A percentile compares a stretch with the other conserved stretches of the same genome.
Conservation (phyloP, 2,329 filamentous ascomycete species). For the Coniella vitis region DNA sequence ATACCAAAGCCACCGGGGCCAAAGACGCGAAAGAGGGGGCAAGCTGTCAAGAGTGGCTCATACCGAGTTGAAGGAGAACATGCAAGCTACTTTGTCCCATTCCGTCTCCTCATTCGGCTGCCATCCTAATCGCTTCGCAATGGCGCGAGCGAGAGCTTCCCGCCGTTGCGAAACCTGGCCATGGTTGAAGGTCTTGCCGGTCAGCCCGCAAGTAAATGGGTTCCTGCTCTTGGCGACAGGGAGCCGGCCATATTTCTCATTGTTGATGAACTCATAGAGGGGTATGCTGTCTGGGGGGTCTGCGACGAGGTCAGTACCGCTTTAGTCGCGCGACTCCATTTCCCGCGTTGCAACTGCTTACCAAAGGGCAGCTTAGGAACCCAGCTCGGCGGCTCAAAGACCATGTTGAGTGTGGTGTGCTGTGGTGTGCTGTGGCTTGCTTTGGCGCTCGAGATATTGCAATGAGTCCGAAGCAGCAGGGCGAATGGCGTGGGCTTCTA, state of each 20-base stretch:
- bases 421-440: neutral
- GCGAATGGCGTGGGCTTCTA: too few species aligned
- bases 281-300: slow-evolving; percentile 68
- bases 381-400: slow-evolving; percentile 56
- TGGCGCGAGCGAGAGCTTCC: slow-evolving; percentile 58
- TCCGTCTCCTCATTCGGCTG: slow-evolving; percentile 62
- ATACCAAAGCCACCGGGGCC: too few species aligned
- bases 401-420: slow-evolving; percentile 29
- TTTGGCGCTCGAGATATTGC: neutral
- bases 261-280: slow-evolving; percentile 69
- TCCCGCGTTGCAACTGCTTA: slow-evolving; percentile 24
- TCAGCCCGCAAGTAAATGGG: slow-evolving; percentile 72
- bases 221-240: slow-evolving; percentile 56
- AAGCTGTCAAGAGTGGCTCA: slow-evolving; percentile 18
- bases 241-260: slow-evolving; percentile 61
- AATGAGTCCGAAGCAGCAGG: too few species aligned
- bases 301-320: slow-evolving; percentile 16
- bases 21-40: neutral
- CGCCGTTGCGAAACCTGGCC: slow-evolving; percentile 58
- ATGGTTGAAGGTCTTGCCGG: slow-evolving; percentile 59
- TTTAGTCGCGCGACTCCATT: neutral
- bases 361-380: slow-evolving; percentile 52
- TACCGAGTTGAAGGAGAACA: slow-evolving; percentile 78
- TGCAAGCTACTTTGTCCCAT: slow-evolving; percentile 72
- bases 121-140: slow-evolving; percentile 67